phyloP scores from a whole-genome alignment of 331 rosid genomes.

The Stylosanthes scabra region DNA sequence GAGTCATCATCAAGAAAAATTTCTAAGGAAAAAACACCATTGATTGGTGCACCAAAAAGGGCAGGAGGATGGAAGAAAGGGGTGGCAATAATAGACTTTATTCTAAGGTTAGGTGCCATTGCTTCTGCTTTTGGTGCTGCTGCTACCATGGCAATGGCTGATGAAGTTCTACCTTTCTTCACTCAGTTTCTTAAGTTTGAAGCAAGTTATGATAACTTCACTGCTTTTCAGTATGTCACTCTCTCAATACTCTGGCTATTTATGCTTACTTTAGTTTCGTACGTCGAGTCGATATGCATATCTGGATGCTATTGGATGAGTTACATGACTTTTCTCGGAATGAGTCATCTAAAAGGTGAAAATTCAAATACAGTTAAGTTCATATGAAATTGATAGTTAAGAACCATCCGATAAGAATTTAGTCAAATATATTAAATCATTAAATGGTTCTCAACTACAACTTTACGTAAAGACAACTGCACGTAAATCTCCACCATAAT shows the following conservation, averaged over 20 bases:
- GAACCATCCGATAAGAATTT: too few relatives aligned
- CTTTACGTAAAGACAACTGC: too few relatives aligned
- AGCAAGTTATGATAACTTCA: slow-evolving; percentile 84
- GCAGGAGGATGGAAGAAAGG: slow-evolving; percentile 73
- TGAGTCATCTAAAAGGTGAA: too few relatives aligned
- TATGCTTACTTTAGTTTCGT: neutral
- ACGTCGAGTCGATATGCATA: neutral
- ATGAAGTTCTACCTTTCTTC: slow-evolving; percentile 87
- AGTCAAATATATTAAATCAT: too few relatives aligned
- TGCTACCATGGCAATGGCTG: slow-evolving; percentile 75
- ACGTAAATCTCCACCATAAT: too few relatives aligned
- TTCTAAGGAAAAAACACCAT: slow-evolving; percentile 51
- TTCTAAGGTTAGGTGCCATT: slow-evolving; percentile 78
- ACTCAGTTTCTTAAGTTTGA: slow-evolving; percentile 92
- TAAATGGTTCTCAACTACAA: too few relatives aligned
- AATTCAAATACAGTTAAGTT: too few relatives aligned
- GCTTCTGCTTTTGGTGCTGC: slow-evolving; percentile 71
- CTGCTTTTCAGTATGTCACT: slow-evolving; percentile 69
- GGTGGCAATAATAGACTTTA: slow-evolving; percentile 66
- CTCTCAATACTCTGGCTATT: neutral
- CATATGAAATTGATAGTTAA: too few relatives aligned
- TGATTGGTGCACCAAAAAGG: slow-evolving; percentile 14
- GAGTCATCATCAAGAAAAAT: slow-evolving; percentile 50
- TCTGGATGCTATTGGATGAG: neutral
- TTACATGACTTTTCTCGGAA: too few relatives aligned